Evolutionary conservation across 192 early-diverging fungal species (phyloP).

Genomic region (Linderina pennispora): DNA sequence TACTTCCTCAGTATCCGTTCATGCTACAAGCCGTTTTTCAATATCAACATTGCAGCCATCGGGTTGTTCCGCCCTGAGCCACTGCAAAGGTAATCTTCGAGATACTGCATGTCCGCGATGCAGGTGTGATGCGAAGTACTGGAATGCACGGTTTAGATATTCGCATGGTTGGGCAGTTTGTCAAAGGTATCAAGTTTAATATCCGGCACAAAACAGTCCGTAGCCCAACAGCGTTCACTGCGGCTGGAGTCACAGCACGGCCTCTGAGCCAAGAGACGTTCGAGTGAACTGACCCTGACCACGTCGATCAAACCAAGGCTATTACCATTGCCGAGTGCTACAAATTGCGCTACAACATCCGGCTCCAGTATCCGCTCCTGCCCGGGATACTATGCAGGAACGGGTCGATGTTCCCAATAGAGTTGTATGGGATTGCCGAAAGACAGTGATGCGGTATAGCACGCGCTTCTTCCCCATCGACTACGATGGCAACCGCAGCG

Average conservation of each 20-base stretch:
- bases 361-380: slow-evolving; percentile 68
- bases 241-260: slow-evolving; percentile 57
- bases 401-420: slow-evolving; percentile 75
- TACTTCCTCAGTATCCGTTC: slow-evolving; percentile 82
- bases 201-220: slow-evolving; percentile 51
- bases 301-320: slow-evolving; percentile 42
- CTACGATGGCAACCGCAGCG: slow-evolving; percentile 63
- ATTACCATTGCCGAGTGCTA: slow-evolving; percentile 81
- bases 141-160: no score
- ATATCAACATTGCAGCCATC: slow-evolving; percentile 65
- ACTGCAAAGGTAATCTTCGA: slow-evolving; percentile 66
- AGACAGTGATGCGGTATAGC: slow-evolving; percentile 89
- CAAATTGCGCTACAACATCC: slow-evolving; percentile 59
- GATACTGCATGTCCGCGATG: slow-evolving; percentile 52
- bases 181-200: no score
- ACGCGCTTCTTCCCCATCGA: slow-evolving; percentile 67
- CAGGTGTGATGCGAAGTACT: slow-evolving; percentile 37
- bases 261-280: slow-evolving; percentile 75
- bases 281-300: slow-evolving; percentile 44
- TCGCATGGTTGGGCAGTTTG: no score
- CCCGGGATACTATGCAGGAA: slow-evolving; percentile 74
- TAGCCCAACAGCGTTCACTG: slow-evolving; percentile 65
- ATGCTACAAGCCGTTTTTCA: slow-evolving; percentile 59
- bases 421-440: slow-evolving; percentile 76
- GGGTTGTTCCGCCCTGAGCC: slow-evolving; percentile 61